Percentiles rank a stretch among this genome's conserved stretches.
Conservation (phyloP, 768 basidiomycete genomes). For the Pholiota microspora region DNA sequence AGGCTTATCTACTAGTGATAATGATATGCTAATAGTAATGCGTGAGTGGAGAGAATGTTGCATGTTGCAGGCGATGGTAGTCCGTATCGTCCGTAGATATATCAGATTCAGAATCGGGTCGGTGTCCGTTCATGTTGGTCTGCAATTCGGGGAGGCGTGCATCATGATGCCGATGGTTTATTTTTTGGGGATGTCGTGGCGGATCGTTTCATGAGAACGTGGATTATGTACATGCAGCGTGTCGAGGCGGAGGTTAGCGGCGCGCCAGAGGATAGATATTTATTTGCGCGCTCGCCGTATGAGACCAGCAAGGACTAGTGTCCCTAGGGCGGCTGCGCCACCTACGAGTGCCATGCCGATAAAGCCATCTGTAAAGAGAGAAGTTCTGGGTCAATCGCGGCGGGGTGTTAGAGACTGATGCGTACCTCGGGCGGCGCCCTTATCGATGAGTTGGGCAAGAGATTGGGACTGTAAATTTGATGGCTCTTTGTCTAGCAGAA, state of each 20-base stretch:
- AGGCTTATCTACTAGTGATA: background rate
- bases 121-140: background rate
- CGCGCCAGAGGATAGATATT: constrained; percentile 11
- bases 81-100: background rate
- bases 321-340: constrained; percentile 83
- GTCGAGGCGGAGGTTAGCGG: constrained; percentile 8
- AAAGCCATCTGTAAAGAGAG: constrained; percentile 75
- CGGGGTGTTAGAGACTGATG: no score
- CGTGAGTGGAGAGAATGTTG: background rate
- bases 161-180: no score
- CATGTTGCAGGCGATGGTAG: background rate
- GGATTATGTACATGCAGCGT: background rate
- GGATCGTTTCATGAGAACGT: background rate
- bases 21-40: constrained; percentile 2
- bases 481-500: constrained; percentile 90
- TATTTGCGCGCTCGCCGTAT: constrained; percentile 81
- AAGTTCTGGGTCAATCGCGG: no score
- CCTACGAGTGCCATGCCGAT: constrained; percentile 97
- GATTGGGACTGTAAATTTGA: constrained; percentile 91
- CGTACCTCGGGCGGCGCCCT: constrained; percentile 77
- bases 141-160: background rate
- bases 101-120: background rate
- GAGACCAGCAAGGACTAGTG: constrained; percentile 68
- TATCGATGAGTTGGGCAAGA: constrained; percentile 80
- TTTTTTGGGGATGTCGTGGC: background rate